phyloP scores from a whole-genome alignment of 768 basidiomycete genomes.

The Collybia nuda region DNA sequence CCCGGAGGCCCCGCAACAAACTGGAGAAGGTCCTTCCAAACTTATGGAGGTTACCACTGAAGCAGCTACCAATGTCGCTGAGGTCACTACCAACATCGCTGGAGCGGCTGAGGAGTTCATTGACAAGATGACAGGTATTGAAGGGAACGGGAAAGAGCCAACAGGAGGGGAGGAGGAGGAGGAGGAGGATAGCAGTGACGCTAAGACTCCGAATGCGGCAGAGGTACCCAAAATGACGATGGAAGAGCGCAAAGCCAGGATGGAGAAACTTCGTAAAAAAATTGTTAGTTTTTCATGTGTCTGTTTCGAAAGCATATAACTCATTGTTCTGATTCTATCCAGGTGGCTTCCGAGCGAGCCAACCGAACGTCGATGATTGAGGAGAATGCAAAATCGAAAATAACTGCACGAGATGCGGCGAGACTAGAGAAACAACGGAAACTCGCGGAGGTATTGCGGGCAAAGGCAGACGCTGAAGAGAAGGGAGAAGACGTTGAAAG shows the following conservation, averaged over 20 bases:
- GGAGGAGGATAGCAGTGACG: slow-evolving; percentile 16
- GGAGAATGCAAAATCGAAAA: slow-evolving; percentile 77
- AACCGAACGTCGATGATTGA: slow-evolving; percentile 87
- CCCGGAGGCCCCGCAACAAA: not conserved
- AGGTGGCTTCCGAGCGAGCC: slow-evolving; percentile 77
- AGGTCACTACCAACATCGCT: slow-evolving; percentile 9
- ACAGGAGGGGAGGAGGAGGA: slow-evolving; percentile 11
- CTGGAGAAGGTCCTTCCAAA: not conserved
- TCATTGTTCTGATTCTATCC: slow-evolving; percentile 2
- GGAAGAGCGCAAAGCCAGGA: slow-evolving; percentile 75
- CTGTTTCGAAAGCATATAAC: not conserved
- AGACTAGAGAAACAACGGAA: slow-evolving; percentile 88
- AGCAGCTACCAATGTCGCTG: slow-evolving; percentile 6
- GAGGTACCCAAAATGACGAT: slow-evolving; percentile 39
- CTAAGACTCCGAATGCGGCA: slow-evolving; percentile 16
- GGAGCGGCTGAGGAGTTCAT: slow-evolving; percentile 26
- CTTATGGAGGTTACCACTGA: slow-evolving; percentile 1
- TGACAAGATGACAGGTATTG: slow-evolving; percentile 27
- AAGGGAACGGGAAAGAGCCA: slow-evolving; percentile 8
- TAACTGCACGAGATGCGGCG: slow-evolving; percentile 76
- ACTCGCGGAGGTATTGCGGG: slow-evolving; percentile 81
- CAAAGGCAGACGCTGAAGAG: slow-evolving; percentile 88
- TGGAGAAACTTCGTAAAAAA: slow-evolving; percentile 72
- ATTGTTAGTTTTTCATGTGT: slow-evolving; percentile 59
- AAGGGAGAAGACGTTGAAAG: slow-evolving; percentile 90